Evolutionary conservation across 192 early-diverging fungal species (phyloP), one percentile per base, ranked within the genome.

Genomic region (Phycomyces nitens): DNA sequence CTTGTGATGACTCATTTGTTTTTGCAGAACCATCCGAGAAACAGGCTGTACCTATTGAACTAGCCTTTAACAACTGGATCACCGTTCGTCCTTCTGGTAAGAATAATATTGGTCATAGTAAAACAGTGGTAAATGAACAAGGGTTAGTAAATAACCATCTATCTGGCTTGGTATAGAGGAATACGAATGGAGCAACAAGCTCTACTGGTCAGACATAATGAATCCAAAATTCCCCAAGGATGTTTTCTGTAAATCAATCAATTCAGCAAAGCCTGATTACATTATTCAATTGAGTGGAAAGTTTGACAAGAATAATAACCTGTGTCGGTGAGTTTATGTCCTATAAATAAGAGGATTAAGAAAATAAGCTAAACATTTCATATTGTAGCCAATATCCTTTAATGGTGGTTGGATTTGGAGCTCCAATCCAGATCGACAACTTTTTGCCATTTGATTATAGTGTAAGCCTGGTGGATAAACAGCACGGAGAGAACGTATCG

Each of bases 361-460:
- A 10, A 42, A 10, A 14, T 14, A 42, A 10, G 14, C 7, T 22
- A 49, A 9, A 20, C 43, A 55, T 26, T 6, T 11, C 14, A 6
- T 54, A 40, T 22, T 51, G 27, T 47, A 68, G 61, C 27, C 52
- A 60, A 52, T 87, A 87, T 39, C 93, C 93, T 53, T 84, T 89
- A 56, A 82, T 85, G 80, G 76, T 69, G 0, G 60, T 87, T 22
- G 76, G 73, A 23, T 71, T 87, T 50, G 73, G 76, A 22, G 71
- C 84, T 49, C 86, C 86, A 23, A 62, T 87, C 40, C 82, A 86
- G 71, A 75, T 95, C 26, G 92, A 92, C 73, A 95, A 95, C 61
- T 76, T 92, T 4, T 73, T 95, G 29, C 93, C 93, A 0, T 93
- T 84, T 64, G 76, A 86, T 44, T 74, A 90, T 58, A 72, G 81